phyloP scores from a whole-genome alignment of 2,329 filamentous ascomycete genomes.

The Calonectria pteridis region DNA sequence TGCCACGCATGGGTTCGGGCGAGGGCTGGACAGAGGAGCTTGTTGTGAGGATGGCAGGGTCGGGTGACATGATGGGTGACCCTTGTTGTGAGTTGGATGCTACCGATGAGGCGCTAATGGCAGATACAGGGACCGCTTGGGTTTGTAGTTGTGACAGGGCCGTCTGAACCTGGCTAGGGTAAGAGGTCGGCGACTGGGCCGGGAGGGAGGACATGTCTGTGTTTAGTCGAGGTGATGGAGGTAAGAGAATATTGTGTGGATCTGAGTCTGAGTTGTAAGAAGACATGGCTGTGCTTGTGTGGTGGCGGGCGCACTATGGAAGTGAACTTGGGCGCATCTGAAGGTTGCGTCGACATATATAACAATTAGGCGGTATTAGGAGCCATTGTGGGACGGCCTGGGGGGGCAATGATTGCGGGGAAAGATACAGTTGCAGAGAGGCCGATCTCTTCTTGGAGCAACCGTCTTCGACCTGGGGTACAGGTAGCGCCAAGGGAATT shows the following conservation, averaged over 20 bases:
- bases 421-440: constrained; percentile 38
- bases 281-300: constrained; percentile 41
- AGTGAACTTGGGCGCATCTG: constrained; percentile 42
- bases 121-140: constrained; percentile 60
- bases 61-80: constrained; percentile 70
- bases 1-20: constrained; percentile 71
- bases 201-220: constrained; percentile 59
- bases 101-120: constrained; percentile 68
- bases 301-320: constrained; percentile 40
- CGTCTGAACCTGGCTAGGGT: constrained; percentile 63
- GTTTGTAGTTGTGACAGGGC: constrained; percentile 54
- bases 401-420: constrained; percentile 45
- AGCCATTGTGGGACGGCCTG: constrained; percentile 51
- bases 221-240: constrained; percentile 40
- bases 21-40: constrained; percentile 76
- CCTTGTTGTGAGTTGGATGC: constrained; percentile 67
- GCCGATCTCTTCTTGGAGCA: constrained; percentile 43
- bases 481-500: constrained; percentile 36
- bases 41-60: constrained; percentile 64
- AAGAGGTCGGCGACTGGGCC: constrained; percentile 55
- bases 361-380: constrained; percentile 48
- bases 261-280: constrained; percentile 42
- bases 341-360: constrained; percentile 55
- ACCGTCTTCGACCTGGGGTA: constrained; percentile 42
- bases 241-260: constrained; percentile 38